Evolutionary conservation across 805 yeast species (phyloP).

Genomic region (Pichia kluyveri): DNA sequence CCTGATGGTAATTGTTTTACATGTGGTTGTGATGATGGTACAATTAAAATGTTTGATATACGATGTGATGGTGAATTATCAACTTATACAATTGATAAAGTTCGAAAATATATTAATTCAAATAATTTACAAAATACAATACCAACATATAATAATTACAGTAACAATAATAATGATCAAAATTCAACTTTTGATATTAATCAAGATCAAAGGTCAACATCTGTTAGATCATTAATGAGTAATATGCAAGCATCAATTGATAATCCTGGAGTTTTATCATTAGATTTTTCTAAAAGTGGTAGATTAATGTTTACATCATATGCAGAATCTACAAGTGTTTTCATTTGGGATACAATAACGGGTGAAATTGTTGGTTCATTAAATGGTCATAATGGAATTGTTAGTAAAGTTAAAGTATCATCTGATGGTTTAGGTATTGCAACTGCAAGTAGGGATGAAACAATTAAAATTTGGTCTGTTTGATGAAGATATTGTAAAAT

Average conservation of each 20-base stretch:
- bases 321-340: constrained; percentile 57
- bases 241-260: constrained; percentile 33
- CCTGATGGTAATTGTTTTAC: constrained; percentile 65
- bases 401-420: constrained; percentile 55
- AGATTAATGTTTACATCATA: constrained; percentile 67
- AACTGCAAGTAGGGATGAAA: constrained; percentile 76
- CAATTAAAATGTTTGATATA: constrained; percentile 60
- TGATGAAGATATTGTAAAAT: background rate
- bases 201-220: constrained; percentile 12
- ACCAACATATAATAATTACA: background rate
- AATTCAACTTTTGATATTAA: background rate
- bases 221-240: constrained; percentile 16
- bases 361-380: constrained; percentile 57
- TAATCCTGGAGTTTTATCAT: constrained; percentile 59
- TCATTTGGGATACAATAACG: constrained; percentile 69
- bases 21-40: constrained; percentile 75
- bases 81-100: constrained; percentile 29
- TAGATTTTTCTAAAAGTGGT: constrained; percentile 70
- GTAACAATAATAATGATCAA: background rate
- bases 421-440: constrained; percentile 71
- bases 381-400: constrained; percentile 54
- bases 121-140: constrained; percentile 1
- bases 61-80: constrained; percentile 67
- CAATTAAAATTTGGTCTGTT: constrained; percentile 55
- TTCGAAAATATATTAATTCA: constrained; percentile 6